A percentile compares a stretch with the other conserved stretches of the same genome.
Evolutionary conservation across 257 asterid species (phyloP).

Genomic region (Pogostemon cablin): DNA sequence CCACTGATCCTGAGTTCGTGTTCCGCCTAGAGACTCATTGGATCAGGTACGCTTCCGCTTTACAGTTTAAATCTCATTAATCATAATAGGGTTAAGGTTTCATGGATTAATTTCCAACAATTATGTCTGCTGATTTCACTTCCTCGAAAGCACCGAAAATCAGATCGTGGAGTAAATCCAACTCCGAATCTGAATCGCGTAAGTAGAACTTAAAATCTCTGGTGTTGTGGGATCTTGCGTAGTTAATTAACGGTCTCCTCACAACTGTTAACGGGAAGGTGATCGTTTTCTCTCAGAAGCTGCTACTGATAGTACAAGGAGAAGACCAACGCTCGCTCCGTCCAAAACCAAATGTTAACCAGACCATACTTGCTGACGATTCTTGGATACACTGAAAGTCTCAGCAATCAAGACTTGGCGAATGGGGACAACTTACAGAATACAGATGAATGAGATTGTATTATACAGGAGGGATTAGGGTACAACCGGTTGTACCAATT

Average conservation of each 20-base stretch:
- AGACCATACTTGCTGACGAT: conserved; percentile 47
- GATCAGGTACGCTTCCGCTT: no score
- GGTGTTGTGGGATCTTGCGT: conserved; percentile 57
- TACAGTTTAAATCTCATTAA: no score
- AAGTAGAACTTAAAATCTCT: conserved; percentile 57
- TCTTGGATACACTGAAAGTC: conserved; percentile 40
- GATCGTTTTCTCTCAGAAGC: conserved; percentile 51
- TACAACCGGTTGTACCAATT: no score
- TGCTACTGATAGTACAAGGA: conserved; percentile 52
- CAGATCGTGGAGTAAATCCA: conserved; percentile 31
- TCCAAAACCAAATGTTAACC: conserved; percentile 60
- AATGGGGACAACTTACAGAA: conserved; percentile 31
- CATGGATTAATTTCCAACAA: no score
- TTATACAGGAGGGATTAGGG: not conserved
- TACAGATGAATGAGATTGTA: conserved; percentile 8
- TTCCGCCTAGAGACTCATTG: no score
- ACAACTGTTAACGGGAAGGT: conserved; percentile 35
- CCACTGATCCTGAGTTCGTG: no score
- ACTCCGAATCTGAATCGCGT: conserved; percentile 36
- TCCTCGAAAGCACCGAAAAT: conserved; percentile 49
- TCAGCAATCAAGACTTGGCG: conserved; percentile 45
- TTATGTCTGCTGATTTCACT: conserved; percentile 54
- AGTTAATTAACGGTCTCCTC: conserved; percentile 46
- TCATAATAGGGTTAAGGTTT: no score
- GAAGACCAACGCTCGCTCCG: conserved; percentile 57